Conservation (phyloP, 106 monocot species). For the Xerophyta viscosa region DNA sequence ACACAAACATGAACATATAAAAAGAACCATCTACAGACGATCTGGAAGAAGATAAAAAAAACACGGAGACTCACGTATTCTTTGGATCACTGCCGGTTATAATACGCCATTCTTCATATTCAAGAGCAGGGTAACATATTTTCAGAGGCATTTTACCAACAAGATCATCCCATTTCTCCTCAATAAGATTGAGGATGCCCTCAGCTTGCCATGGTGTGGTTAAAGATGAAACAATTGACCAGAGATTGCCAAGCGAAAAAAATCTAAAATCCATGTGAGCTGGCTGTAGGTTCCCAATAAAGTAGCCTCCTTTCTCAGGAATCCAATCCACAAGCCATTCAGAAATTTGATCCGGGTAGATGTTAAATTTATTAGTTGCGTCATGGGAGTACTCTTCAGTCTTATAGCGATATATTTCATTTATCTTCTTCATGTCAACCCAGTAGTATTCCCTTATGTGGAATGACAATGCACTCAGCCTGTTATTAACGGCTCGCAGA, state of each 20-base stretch:
- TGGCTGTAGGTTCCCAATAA: slow-evolving; percentile 90
- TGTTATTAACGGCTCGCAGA: slow-evolving; percentile 68
- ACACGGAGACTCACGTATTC: slow-evolving; percentile 67
- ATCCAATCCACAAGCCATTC: slow-evolving; percentile 89
- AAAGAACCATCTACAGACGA: no score
- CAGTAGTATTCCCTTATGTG: slow-evolving; percentile 93
- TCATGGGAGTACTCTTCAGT: slow-evolving; percentile 91
- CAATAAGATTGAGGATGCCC: slow-evolving; percentile 77
- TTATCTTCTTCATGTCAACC: slow-evolving; percentile 87
- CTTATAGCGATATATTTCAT: slow-evolving; percentile 90
- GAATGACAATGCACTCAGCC: slow-evolving; percentile 86
- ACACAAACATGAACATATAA: neutral
- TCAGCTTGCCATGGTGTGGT: slow-evolving; percentile 81
- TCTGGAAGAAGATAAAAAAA: neutral
- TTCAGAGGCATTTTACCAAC: slow-evolving; percentile 86
- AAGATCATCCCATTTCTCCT: slow-evolving; percentile 94
- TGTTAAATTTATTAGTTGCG: slow-evolving; percentile 96
- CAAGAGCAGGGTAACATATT: slow-evolving; percentile 81
- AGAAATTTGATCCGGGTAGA: slow-evolving; percentile 91
- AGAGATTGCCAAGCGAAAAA: slow-evolving; percentile 86
- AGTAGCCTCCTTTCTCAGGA: slow-evolving; percentile 76
- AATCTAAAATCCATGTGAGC: slow-evolving; percentile 98
- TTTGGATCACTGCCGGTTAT: slow-evolving; percentile 94
- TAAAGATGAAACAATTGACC: slow-evolving; percentile 82
- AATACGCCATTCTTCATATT: slow-evolving; percentile 87